A percentile compares a stretch with the other conserved stretches of the same genome.
Conservation (phyloP, 164 flowering plant genomes). For the Vitis labrusca region DNA sequence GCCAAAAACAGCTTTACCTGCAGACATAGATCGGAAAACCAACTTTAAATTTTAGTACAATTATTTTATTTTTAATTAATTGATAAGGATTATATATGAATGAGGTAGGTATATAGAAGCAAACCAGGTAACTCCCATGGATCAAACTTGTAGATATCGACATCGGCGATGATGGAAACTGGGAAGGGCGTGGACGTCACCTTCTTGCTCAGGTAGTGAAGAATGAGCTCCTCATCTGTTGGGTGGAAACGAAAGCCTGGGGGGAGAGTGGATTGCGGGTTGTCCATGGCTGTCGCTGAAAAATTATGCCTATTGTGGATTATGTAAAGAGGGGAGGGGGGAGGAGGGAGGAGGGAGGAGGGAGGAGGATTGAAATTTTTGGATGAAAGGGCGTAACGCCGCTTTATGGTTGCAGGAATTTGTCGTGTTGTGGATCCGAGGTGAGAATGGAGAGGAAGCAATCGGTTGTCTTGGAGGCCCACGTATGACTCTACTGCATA, state of each 20-base stretch:
- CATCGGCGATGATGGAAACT: conserved; percentile 42
- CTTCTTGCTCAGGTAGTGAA: conserved; percentile 43
- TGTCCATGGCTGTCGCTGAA: conserved; percentile 1
- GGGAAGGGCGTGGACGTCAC: conserved; percentile 33
- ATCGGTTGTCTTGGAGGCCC: background rate
- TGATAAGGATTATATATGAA: background rate
- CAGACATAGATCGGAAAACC: conserved; percentile 1
- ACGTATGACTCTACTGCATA: background rate
- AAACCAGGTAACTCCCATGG: conserved; percentile 56
- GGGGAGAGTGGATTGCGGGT: conserved; percentile 25
- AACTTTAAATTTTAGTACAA: background rate
- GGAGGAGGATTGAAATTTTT: conserved; percentile 29
- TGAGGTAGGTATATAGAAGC: background rate
- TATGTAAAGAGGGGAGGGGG: background rate
- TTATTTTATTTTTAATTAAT: background rate
- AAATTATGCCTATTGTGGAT: background rate
- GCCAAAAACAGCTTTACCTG: conserved; percentile 45
- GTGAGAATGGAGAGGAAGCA: background rate
- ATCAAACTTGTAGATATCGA: conserved; percentile 53
- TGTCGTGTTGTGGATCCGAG: conserved; percentile 18
- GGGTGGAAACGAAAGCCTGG: conserved; percentile 68
- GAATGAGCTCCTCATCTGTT: conserved; percentile 63
- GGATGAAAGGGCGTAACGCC: conserved; percentile 12
- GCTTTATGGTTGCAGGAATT: conserved; percentile 26
- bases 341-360: background rate